These are phyloP conservation scores for Carex scoparia DNA, from an alignment of 176 grass and related monocot species.

Conservation along the genomic window DNA sequence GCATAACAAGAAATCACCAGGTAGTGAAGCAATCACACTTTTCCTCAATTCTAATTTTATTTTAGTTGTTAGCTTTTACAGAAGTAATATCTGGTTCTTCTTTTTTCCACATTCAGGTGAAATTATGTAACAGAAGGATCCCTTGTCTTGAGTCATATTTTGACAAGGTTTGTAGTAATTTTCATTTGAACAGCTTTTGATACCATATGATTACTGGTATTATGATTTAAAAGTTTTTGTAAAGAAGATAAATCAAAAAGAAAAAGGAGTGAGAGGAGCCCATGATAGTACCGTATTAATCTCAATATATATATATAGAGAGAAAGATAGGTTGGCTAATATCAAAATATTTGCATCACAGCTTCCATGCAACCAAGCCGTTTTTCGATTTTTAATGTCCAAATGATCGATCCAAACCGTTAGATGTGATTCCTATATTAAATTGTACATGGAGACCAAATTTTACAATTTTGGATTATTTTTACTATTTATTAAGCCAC, in stretches of 20 bases:
- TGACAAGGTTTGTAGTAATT: constrained; percentile 54
- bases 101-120: constrained; percentile 56
- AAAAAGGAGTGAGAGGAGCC: neutral
- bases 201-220: neutral
- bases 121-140: constrained; percentile 64
- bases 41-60: neutral
- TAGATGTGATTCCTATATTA: no score
- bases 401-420: no score
- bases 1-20: constrained; percentile 78
- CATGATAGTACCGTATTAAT: neutral
- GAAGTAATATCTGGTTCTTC: neutral
- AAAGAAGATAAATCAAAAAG: neutral
- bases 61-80: constrained; percentile 15
- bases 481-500: no score
- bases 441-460: no score
- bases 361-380: no score
- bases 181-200: neutral
- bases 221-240: neutral
- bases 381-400: no score
- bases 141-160: constrained; percentile 70
- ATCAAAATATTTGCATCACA: no score
- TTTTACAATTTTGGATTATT: no score
- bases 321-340: no score
- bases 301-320: neutral
- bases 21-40: constrained; percentile 22